Base-by-base conservation (phyloP, 306 rosid genomes). In the Glycine soja region DNA sequence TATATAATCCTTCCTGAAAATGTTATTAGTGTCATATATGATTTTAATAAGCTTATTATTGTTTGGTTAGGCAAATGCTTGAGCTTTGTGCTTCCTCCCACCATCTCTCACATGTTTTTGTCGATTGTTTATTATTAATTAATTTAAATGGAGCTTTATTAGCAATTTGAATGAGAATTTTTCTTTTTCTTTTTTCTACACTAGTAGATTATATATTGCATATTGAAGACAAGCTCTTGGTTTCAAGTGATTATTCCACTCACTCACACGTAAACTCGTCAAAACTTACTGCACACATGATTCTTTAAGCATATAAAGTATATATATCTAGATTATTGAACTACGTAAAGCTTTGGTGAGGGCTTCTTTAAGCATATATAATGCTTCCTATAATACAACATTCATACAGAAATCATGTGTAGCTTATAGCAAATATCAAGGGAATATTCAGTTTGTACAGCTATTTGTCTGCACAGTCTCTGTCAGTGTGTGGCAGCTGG, bases 31-130 rank as follows among this genome's bases (percentile, higher is more conserved):
- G 16, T 34, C 63, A 70, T 16, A 71, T 56, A 63, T 68, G 67
- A 45, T 43, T 43, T 52, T 53, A 54, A 68, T 54, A 18, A 52
- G 46, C 57, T 64, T 15, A 58, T 59, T 48, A 68, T n/a, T 38
- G 72, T 67, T 59, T 80, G 58, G 73, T 81, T 76, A 70, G 69
- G 77, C 81, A 80, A 80, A 71, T 86, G 78, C 64, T 79, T 72
- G 58, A 80, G 81, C 89, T 53, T 86, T 83, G 85, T 80, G 87
- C 80, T 83, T 71, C 64, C 76, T 80, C 74, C 76, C 89, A 82
- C 82, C 72, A 65, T 59, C 61, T 72, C 90, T 72, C 90, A 89
- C 89, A 82, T 86, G 87, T 73, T 84, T 48, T 71, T 86, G 88
- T 89, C 87, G 70, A 84, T 80, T 30, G 32, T 87, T 61, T 34